phyloP scores from a whole-genome alignment of 1,284 basidiomycete species.

The Abortiporus biennis region DNA sequence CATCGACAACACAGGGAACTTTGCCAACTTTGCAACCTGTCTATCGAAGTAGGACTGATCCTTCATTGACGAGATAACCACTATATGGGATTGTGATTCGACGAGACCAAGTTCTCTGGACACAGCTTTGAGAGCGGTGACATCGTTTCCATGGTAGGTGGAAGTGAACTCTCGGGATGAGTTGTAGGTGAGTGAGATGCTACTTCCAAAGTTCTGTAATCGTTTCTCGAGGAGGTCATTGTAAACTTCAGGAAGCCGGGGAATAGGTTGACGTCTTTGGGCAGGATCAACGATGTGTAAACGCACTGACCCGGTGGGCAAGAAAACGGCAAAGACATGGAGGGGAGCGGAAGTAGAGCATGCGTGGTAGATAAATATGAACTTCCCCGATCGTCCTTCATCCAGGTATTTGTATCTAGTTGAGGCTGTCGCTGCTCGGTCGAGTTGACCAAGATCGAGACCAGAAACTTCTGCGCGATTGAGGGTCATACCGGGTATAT shows the following conservation, averaged over 20 bases:
- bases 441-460: conserved; percentile 83
- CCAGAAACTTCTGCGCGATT: conserved; percentile 82
- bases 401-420: conserved; percentile 74
- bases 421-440: conserved; percentile 51
- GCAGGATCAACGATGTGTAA: conserved; percentile 92
- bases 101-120: conserved; percentile 80
- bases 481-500: conserved; percentile 66
- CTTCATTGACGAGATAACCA: conserved; percentile 85
- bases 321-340: conserved; percentile 90
- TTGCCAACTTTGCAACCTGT: conserved; percentile 64
- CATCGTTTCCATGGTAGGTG: conserved; percentile 77
- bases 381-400: conserved; percentile 68
- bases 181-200: conserved; percentile 62
- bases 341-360: conserved; percentile 68
- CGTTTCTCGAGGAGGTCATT: conserved; percentile 47
- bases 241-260: conserved; percentile 76
- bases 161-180: conserved; percentile 66
- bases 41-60: conserved; percentile 83
- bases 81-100: conserved; percentile 65
- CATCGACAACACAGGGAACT: conserved; percentile 89
- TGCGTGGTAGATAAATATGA: conserved; percentile 91
- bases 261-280: conserved; percentile 76
- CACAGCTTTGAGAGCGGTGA: conserved; percentile 80
- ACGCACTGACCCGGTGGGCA: conserved; percentile 66
- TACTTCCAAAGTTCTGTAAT: conserved; percentile 32